Base-by-base conservation (phyloP, 192 early-diverging fungal species). In the Haplosporangium gracile region DNA sequence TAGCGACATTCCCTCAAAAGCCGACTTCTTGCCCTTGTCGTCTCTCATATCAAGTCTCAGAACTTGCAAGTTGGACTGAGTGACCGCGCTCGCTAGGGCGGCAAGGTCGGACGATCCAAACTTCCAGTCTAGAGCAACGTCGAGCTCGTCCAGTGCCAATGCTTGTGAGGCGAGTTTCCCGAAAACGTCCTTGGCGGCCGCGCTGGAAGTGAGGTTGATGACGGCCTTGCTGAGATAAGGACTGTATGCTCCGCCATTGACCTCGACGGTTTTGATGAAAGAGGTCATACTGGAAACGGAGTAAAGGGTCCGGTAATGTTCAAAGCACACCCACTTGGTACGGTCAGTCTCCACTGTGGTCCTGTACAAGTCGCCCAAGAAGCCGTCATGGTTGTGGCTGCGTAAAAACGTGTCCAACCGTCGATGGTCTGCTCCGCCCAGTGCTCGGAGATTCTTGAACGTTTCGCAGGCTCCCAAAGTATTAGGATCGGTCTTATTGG, bases 311-410 rank as follows among this genome's bases (percentile, higher is more conserved):
- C 76, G 76, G 72, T 70, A 78, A 53, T 83, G 82, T 22, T 83
- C 82, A 34, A 83, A 72, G 70, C 82, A 83, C n/a, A 83, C 82
- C 82, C 82, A 83, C 29, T 83, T 83, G 45, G 79, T 73, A 16
- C 75, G 71, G 36, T 77, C 76, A 20, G 74, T 13, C 8, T 60
- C n/a, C 5, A 77, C 79, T 9, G 72, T 74, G 29, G 71, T 69
- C 20, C 82, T 57, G 77, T 78, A 83, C 16, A 83, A 43, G 70
- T 83, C 78, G 24, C 82, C 82, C 20, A 83, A 10, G 11, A 78
- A 49, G 36, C 75, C 78, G 39, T 65, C 45, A n/a, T 78, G 34
- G 7, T 79, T 77, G 65, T 69, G 69, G 32, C 70, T 70, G 6
- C 63, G 55, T 20, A 83, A 34, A 26, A 75, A 83, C 5, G 60